Conservation (phyloP, 257 asterid species). For the Capsicum baccatum region DNA sequence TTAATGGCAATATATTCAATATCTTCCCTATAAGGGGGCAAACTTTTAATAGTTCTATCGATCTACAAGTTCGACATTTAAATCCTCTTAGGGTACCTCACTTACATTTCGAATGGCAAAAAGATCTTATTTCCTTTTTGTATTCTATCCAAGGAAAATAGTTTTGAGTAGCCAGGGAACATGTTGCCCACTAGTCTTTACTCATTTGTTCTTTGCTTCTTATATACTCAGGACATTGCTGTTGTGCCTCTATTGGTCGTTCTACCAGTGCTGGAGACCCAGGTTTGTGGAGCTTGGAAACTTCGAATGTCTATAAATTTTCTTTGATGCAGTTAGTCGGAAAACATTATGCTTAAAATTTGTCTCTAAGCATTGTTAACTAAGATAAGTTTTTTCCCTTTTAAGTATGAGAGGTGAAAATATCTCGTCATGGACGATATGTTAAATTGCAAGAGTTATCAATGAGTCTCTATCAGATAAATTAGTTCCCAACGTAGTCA, state of each 20-base stretch:
- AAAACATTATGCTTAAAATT: neutral
- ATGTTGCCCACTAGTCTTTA: slow-evolving; percentile 3
- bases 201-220: slow-evolving; percentile 42
- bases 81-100: neutral
- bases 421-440: neutral
- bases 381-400: neutral
- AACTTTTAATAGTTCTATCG: slow-evolving; percentile 8
- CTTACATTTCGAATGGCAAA: slow-evolving; percentile 6
- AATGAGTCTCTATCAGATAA: neutral
- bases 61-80: neutral
- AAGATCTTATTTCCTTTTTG: neutral
- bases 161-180: neutral
- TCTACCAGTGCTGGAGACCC: slow-evolving; percentile 96
- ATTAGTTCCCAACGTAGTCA: neutral
- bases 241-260: slow-evolving; percentile 98
- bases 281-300: slow-evolving; percentile 58
- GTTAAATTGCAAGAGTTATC: slow-evolving; percentile 9
- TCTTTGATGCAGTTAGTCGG: slow-evolving; percentile 12
- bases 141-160: neutral
- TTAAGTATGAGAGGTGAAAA: neutral
- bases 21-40: neutral
- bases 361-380: neutral
- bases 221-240: slow-evolving; percentile 90
- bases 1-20: neutral
- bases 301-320: slow-evolving; percentile 32